Evolutionary conservation across 441 rosid genomes (phyloP), one percentile per base, ranked within the genome.

Genomic region (Gossypium trilobum): DNA sequence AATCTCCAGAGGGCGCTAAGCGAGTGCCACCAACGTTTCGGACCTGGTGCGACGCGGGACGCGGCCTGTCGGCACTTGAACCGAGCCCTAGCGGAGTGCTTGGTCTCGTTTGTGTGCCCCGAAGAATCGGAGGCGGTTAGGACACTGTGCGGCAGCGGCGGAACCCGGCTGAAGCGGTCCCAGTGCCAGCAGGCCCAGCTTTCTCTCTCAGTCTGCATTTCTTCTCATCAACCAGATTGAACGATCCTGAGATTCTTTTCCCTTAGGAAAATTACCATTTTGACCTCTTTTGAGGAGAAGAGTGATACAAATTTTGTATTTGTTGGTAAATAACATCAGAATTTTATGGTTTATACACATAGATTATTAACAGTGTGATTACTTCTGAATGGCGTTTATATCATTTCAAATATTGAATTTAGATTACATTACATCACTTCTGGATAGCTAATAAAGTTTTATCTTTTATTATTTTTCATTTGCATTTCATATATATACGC

Each of bases 111-210:
- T 75, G 82, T 76, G 69, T 93, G 94, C 58, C 94, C 98, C 2
- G 84, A 85, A 14, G 97, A 93, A 73, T 74, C 73, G 4, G 97
- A 93, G 81, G 91, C 89, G 72, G 94, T 91, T 72, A 85, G 86
- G 64, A 82, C 85, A 60, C 72, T 93, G 46, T 93, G 97, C 72
- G 71, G 81, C 0, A 93, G 97, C 82, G 85, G 91, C 51, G 97
- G 98, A 44, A 91, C 96, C n/a, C 82, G 82, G 8, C 81, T 91
- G 8, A 93, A 93, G 74, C 87, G 94, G 20, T 80, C 85, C 16
- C 97, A 91, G 79, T 91, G 97, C 79, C 89, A 83, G 19, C 82
- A 83, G 23, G 98, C 97, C 36, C 89, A 85, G 81, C 78, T 86
- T n/a, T 85, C 89, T 20, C 89, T 89, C 65, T 86, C 98, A 76